Evolutionary conservation across 495 filamentous ascomycete genomes (phyloP).

Genomic region (Podospora bellae-mahoneyi): DNA sequence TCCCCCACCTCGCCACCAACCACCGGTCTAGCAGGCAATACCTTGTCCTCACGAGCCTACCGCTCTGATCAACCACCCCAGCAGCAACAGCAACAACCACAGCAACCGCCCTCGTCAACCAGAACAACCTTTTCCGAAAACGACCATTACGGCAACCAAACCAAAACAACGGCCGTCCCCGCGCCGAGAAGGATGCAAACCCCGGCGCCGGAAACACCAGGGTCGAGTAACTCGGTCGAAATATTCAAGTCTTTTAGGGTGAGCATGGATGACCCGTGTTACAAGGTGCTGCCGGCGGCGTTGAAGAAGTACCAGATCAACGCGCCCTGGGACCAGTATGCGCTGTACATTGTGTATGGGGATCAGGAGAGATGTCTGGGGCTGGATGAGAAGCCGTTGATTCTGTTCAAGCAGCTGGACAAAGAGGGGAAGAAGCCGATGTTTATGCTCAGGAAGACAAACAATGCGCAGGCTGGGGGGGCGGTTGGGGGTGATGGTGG

Average conservation of each 20-base stretch:
- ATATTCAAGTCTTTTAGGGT: conserved; percentile 99
- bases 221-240: conserved; percentile 61
- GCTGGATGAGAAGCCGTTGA: conserved; percentile 86
- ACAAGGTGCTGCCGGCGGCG: conserved; percentile 93
- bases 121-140: conserved; percentile 48
- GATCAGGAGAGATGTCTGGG: conserved; percentile 94
- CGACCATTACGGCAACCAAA: conserved; percentile 47
- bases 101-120: conserved; percentile 42
- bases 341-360: conserved; percentile 94
- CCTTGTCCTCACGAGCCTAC: conserved; percentile 57
- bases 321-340: conserved; percentile 93
- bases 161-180: conserved; percentile 38
- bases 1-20: conserved; percentile 77
- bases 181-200: conserved; percentile 50
- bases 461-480: conserved; percentile 40
- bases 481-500: conserved; percentile 37
- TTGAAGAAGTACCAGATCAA: conserved; percentile 98
- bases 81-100: conserved; percentile 7
- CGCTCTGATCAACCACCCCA: conserved; percentile 28
- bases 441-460: conserved; percentile 89
- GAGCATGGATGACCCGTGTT: conserved; percentile 94
- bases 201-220: conserved; percentile 50
- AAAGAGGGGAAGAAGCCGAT: conserved; percentile 96
- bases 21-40: conserved; percentile 37
- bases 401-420: conserved; percentile 95